These are phyloP conservation scores for Beauveria scarabaeidicola DNA, from an alignment of 2,329 filamentous ascomycete genomes.

Conservation along the genomic window DNA sequence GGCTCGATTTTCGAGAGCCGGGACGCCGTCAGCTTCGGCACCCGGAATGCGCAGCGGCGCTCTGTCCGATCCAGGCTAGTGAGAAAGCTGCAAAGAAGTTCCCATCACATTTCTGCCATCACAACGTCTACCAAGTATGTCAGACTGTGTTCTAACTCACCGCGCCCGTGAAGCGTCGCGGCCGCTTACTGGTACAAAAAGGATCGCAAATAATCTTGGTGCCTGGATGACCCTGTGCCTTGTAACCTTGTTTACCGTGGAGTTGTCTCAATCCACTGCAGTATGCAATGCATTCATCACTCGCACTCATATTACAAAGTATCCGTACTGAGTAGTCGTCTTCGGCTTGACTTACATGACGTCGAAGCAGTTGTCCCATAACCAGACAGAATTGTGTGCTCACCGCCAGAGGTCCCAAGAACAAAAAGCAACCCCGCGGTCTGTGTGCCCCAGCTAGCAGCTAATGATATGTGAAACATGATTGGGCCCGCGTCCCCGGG, in stretches of 20 bases:
- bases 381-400: background rate
- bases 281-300: background rate
- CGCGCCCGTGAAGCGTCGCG: background rate
- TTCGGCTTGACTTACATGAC: background rate
- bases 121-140: background rate
- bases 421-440: background rate
- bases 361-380: background rate
- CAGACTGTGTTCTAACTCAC: background rate
- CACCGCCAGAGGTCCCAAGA: conserved; percentile 2
- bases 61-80: background rate
- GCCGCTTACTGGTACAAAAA: background rate
- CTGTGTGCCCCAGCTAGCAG: background rate
- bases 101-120: background rate
- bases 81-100: background rate
- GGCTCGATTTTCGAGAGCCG: background rate
- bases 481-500: background rate
- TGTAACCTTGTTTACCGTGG: too few relatives aligned
- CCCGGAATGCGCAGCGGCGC: background rate
- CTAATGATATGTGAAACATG: background rate
- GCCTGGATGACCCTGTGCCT: background rate
- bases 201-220: background rate
- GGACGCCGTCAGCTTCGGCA: background rate
- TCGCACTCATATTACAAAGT: background rate
- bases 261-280: background rate
- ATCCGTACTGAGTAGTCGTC: too few relatives aligned